phyloP scores from a whole-genome alignment of 2,329 filamentous ascomycete species.

The Alternaria longipes region DNA sequence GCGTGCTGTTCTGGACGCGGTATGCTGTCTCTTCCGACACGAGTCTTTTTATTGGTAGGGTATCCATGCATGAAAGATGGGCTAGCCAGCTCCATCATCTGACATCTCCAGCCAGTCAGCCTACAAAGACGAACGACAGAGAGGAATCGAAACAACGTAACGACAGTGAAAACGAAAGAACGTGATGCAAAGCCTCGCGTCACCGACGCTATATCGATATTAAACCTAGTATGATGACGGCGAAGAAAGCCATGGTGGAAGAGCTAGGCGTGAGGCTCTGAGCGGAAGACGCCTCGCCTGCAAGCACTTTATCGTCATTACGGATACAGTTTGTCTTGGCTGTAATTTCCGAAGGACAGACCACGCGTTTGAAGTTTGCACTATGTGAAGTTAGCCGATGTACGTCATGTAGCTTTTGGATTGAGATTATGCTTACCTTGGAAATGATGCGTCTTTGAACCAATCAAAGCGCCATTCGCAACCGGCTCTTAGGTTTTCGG shows the following conservation, averaged over 20 bases:
- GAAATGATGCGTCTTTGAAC: conserved; percentile 46
- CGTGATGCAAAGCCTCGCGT: conserved; percentile 31
- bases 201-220: conserved; percentile 39
- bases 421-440: conserved; percentile 35
- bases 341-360: conserved; percentile 48
- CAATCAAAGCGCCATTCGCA: conserved; percentile 51
- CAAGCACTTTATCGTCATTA: conserved; percentile 42
- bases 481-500: conserved; percentile 35
- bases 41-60: conserved; percentile 37
- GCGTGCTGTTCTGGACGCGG: conserved; percentile 11
- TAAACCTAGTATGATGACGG: conserved; percentile 32
- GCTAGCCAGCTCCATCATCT: conserved; percentile 33
- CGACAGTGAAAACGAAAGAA: conserved; percentile 27
- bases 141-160: conserved; percentile 29
- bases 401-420: conserved; percentile 9
- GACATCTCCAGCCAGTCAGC: conserved; percentile 23
- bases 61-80: conserved; percentile 46
- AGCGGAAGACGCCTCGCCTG: conserved; percentile 26
- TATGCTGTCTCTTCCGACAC: conserved; percentile 22
- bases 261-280: conserved; percentile 23
- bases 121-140: conserved; percentile 10
- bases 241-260: conserved; percentile 22
- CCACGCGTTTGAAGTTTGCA: conserved; percentile 49
- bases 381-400: conserved; percentile 39
- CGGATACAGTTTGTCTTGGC: conserved; percentile 46